Evolutionary conservation across 2,329 filamentous ascomycete species (phyloP).

Genomic region (Apiospora phragmitis): DNA sequence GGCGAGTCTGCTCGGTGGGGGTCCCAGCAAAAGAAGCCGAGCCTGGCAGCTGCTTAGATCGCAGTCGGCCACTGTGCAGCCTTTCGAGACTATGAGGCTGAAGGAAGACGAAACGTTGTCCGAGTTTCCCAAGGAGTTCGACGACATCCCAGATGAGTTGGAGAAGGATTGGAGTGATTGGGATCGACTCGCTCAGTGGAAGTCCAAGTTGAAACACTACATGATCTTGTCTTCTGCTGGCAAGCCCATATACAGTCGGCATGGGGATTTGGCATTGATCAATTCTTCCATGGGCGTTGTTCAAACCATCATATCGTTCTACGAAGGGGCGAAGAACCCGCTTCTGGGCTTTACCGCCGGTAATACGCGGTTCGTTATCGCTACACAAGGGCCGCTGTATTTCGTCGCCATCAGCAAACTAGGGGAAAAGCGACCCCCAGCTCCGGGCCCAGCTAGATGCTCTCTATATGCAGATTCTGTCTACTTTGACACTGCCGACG

Average conservation of each 20-base stretch:
- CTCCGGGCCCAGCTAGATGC: slow-evolving; percentile 86
- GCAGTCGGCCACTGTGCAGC: slow-evolving; percentile 59
- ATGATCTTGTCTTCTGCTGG: slow-evolving; percentile 94
- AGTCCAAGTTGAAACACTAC: slow-evolving; percentile 93
- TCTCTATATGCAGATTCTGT: slow-evolving; percentile 97
- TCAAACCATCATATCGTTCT: slow-evolving; percentile 97
- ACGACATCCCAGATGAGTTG: slow-evolving; percentile 62
- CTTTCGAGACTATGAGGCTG: slow-evolving; percentile 56
- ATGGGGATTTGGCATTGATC: slow-evolving; percentile 86
- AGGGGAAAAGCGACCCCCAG: slow-evolving; percentile 90
- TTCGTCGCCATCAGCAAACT: slow-evolving; percentile 91
- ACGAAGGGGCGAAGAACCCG: slow-evolving; percentile 75
- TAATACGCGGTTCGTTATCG: slow-evolving; percentile 79
- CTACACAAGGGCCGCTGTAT: slow-evolving; percentile 84
- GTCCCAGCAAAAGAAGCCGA: slow-evolving; percentile 63
- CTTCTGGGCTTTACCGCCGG: slow-evolving; percentile 87
- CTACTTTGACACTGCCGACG: slow-evolving; percentile 86
- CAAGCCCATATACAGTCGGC: slow-evolving; percentile 95
- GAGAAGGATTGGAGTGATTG: slow-evolving; percentile 49
- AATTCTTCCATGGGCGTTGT: slow-evolving; percentile 94
- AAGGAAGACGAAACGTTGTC: slow-evolving; percentile 52
- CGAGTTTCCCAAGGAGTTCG: slow-evolving; percentile 77
- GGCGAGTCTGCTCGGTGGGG: slow-evolving; percentile 79
- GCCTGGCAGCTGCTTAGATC: slow-evolving; percentile 69
- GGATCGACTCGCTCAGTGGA: slow-evolving; percentile 72